These are phyloP conservation scores for Backusella psychrophila DNA, from an alignment of 192 early-diverging fungal species.

Conservation along the genomic window DNA sequence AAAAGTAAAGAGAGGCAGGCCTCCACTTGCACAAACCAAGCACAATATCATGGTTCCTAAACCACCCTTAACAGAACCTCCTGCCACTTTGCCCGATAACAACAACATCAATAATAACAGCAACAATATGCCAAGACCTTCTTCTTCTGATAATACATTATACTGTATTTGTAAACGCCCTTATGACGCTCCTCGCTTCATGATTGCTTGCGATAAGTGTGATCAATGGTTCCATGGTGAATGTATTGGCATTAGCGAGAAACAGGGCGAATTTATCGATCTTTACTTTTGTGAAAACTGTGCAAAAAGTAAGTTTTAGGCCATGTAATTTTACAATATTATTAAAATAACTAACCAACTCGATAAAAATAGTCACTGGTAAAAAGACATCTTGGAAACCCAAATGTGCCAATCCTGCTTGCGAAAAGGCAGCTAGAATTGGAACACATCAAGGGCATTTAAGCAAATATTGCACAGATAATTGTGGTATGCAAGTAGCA, in stretches of 20 bases:
- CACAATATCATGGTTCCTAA: slow-evolving; percentile 4
- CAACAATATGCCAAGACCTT: not conserved
- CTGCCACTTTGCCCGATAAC: not conserved
- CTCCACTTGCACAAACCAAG: slow-evolving; percentile 6
- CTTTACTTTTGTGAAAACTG: slow-evolving; percentile 66
- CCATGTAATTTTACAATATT: not conserved
- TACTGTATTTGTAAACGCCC: slow-evolving; percentile 62
- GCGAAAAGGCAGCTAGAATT: slow-evolving; percentile 36
- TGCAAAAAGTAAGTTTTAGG: slow-evolving; percentile 15
- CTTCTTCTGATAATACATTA: slow-evolving; percentile 8
- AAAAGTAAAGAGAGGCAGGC: slow-evolving; percentile 15
- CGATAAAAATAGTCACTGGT: slow-evolving; percentile 35
- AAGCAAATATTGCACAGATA: slow-evolving; percentile 50
- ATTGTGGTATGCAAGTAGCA: slow-evolving; percentile 49
- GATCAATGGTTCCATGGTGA: slow-evolving; percentile 75
- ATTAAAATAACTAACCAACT: no score
- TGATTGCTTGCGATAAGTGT: slow-evolving; percentile 76
- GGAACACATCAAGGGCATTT: slow-evolving; percentile 21
- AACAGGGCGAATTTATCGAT: slow-evolving; percentile 53
- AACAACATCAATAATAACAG: not conserved
- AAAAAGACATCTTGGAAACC: slow-evolving; percentile 41
- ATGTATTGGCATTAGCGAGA: slow-evolving; percentile 61
- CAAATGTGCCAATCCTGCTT: slow-evolving; percentile 42
- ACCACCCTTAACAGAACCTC: slow-evolving; percentile 6
- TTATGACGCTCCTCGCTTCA: slow-evolving; percentile 53